A percentile compares a stretch with the other conserved stretches of the same genome.
Conservation (phyloP, 768 basidiomycete genomes). For the Bullera alba region DNA sequence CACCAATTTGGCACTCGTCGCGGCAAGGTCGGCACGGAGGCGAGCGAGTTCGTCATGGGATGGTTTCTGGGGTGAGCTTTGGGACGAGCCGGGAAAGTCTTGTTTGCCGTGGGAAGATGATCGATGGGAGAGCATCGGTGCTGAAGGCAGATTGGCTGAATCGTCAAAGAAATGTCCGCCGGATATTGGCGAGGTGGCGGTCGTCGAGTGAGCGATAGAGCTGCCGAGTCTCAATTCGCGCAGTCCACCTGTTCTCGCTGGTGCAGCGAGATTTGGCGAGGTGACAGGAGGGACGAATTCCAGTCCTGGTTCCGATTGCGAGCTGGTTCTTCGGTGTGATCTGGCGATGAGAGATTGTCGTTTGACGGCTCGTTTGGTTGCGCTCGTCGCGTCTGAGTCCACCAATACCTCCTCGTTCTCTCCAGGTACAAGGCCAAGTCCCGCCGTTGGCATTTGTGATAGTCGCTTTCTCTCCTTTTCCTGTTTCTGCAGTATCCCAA, state of each 20-base stretch:
- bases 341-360: not conserved
- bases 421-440: conserved; percentile 9
- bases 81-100: not conserved
- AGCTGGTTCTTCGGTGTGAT: conserved; percentile 22
- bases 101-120: not conserved
- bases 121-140: not conserved
- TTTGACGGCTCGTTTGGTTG: not conserved
- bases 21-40: conserved; percentile 57
- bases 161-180: not conserved
- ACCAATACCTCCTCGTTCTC: conserved; percentile 11
- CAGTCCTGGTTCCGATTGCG: conserved; percentile 27
- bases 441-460: conserved; percentile 7
- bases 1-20: conserved; percentile 59
- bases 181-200: conserved; percentile 1
- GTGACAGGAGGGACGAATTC: not conserved
- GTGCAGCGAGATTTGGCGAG: conserved; percentile 6
- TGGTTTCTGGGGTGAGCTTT: not conserved
- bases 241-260: conserved; percentile 17
- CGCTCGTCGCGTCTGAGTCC: not conserved
- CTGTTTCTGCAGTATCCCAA: conserved; percentile 39
- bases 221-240: conserved; percentile 32
- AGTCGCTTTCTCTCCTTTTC: conserved; percentile 36
- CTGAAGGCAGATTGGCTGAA: not conserved
- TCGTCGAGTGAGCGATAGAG: not conserved
- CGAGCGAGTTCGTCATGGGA: conserved; percentile 6